phyloP scores from a whole-genome alignment of 805 yeast genomes.

The Yueomyces sinensis region DNA sequence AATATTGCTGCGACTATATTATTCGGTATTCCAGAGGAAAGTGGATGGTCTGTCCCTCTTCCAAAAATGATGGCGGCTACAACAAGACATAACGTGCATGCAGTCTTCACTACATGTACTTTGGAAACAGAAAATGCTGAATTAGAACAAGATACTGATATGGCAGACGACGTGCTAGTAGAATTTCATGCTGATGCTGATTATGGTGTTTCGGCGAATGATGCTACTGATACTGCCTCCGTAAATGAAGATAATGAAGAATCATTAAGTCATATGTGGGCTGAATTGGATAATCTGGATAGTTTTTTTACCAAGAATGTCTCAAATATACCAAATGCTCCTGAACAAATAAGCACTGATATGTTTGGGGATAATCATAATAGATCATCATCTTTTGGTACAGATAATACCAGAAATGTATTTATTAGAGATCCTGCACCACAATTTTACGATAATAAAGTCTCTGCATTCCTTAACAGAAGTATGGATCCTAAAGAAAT shows the following conservation, averaged over 20 bases:
- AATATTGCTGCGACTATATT: conserved; percentile 78
- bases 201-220: conserved; percentile 16
- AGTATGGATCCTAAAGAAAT: conserved; percentile 67
- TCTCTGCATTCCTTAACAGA: conserved; percentile 57
- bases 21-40: conserved; percentile 82
- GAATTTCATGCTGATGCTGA: conserved; percentile 24
- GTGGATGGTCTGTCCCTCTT: conserved; percentile 97
- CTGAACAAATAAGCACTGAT: conserved; percentile 1
- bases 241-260: conserved; percentile 52
- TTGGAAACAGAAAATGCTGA: conserved; percentile 8
- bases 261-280: conserved; percentile 82
- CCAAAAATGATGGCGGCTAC: conserved; percentile 83
- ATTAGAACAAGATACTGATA: conserved; percentile 3
- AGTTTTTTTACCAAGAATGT: conserved; percentile 70
- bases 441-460: conserved; percentile 67
- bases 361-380: conserved; percentile 20
- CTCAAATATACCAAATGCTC: conserved; percentile 2
- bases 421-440: conserved; percentile 58
- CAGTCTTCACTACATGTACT: conserved; percentile 82
- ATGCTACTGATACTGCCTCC: conserved; percentile 16
- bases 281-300: conserved; percentile 79
- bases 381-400: conserved; percentile 43
- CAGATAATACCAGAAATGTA: conserved; percentile 36
- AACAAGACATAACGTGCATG: conserved; percentile 86
- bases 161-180: conserved; percentile 17